These are phyloP conservation scores for Pseudonitzschia delicatissima DNA, from an alignment of 108 stramenopile genomes.

Conservation along the genomic window DNA sequence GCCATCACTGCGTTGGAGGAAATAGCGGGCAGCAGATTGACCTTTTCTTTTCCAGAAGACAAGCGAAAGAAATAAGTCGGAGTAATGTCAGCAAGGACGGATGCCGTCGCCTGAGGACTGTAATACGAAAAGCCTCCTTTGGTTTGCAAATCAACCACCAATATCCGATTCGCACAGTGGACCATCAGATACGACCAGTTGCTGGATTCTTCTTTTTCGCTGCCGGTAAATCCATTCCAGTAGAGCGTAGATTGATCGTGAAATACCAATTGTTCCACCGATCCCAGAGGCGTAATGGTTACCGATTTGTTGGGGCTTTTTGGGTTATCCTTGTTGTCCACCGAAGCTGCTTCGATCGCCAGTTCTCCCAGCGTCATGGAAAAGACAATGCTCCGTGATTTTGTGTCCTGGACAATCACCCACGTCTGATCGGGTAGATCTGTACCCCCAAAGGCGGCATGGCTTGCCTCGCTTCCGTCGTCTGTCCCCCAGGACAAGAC, in stretches of 20 bases:
- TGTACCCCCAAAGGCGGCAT: no score
- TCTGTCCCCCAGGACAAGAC: not conserved
- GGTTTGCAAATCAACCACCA: conserved; percentile 26
- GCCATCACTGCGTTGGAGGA: conserved; percentile 32
- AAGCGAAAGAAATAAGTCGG: conserved; percentile 16
- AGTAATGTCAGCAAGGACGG: not conserved
- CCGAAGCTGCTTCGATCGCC: not conserved
- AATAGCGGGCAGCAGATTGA: conserved; percentile 1
- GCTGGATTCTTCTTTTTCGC: not conserved
- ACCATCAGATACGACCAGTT: conserved; percentile 34
- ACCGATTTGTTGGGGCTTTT: not conserved
- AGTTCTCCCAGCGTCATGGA: not conserved
- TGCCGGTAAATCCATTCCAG: conserved; percentile 37
- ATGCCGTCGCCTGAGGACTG: not conserved
- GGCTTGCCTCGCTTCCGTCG: not conserved
- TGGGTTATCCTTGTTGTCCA: not conserved
- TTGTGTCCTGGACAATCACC: not conserved
- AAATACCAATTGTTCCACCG: conserved; percentile 28
- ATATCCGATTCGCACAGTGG: conserved; percentile 25
- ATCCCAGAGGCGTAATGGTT: not conserved
- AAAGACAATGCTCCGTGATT: not conserved
- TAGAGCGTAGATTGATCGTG: conserved; percentile 42
- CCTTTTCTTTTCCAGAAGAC: not conserved
- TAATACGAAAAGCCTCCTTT: not conserved
- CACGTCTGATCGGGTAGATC: not conserved